A percentile compares a stretch with the other conserved stretches of the same genome.
These are phyloP conservation scores for Eucalyptus pauciflora DNA, from an alignment of 345 rosid genomes.

Conservation along the genomic window DNA sequence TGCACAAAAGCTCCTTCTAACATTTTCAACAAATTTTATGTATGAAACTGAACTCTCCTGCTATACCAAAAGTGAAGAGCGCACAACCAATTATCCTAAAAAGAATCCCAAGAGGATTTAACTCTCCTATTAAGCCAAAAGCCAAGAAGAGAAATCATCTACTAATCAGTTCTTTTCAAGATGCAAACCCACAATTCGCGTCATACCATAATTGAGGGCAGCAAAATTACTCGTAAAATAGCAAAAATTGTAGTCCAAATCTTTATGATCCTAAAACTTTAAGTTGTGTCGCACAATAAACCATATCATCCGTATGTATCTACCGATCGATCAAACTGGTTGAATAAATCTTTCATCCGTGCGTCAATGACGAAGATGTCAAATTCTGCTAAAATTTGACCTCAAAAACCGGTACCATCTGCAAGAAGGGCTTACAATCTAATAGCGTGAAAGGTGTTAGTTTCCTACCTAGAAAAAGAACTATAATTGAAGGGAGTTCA, in stretches of 20 bases:
- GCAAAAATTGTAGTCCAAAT: not conserved
- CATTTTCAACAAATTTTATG: not conserved
- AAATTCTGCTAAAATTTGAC: not conserved
- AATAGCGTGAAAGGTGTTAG: not conserved
- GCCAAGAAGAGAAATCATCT: not conserved
- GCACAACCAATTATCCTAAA: not conserved
- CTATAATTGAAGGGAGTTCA: not conserved
- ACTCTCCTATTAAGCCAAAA: not conserved
- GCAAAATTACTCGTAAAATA: not conserved
- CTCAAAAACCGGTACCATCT: not conserved
- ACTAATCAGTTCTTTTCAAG: not conserved
- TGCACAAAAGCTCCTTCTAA: not conserved
- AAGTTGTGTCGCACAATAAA: not conserved
- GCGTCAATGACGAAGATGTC: not conserved
- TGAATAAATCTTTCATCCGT: not conserved
- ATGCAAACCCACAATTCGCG: not conserved
- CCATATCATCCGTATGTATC: not conserved
- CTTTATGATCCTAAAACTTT: not conserved
- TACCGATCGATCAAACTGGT: not conserved
- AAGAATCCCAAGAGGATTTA: not conserved
- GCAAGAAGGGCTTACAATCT: not conserved
- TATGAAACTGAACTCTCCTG: not conserved
- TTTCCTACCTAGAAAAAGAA: not conserved
- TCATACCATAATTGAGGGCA: not conserved
- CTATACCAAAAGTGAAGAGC: not conserved